Conservation (phyloP, 306 rosid genomes). For the Rosa lucieae region DNA sequence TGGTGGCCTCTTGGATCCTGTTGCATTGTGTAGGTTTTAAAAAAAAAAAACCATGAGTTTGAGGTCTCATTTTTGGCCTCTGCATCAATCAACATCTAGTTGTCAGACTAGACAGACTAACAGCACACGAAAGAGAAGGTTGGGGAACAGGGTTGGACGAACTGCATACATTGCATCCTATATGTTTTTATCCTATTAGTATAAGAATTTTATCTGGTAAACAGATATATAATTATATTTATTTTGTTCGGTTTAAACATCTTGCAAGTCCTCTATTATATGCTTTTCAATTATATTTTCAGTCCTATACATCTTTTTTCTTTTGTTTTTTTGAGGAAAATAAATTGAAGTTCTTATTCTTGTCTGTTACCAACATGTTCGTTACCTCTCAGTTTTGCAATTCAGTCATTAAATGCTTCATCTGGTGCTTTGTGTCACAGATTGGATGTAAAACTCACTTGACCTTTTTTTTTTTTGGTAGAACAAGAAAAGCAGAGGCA, state of each 20-base stretch:
- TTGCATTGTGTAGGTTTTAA: not conserved
- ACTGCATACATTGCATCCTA: not conserved
- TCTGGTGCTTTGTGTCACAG: not conserved
- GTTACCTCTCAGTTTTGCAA: not conserved
- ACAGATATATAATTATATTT: not conserved
- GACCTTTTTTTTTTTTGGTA: conserved; percentile 25
- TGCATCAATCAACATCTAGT: not conserved
- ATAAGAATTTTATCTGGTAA: not conserved
- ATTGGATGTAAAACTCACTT: conserved; percentile 3
- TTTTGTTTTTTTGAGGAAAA: not conserved
- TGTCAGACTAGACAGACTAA: not conserved
- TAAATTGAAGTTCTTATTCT: not conserved
- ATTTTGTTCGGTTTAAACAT: not conserved
- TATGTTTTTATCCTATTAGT: not conserved
- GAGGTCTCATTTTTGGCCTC: not conserved
- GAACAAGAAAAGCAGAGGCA: conserved; percentile 80
- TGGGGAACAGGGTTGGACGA: not conserved
- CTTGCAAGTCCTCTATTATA: not conserved
- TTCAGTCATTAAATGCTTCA: not conserved
- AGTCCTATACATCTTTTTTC: not conserved
- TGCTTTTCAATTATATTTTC: not conserved
- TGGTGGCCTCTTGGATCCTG: not conserved
- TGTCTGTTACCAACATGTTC: not conserved
- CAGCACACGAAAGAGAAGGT: not conserved
- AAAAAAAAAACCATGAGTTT: not conserved